Conservation (phyloP, 768 basidiomycete species). For the Lactarius evosmus region DNA sequence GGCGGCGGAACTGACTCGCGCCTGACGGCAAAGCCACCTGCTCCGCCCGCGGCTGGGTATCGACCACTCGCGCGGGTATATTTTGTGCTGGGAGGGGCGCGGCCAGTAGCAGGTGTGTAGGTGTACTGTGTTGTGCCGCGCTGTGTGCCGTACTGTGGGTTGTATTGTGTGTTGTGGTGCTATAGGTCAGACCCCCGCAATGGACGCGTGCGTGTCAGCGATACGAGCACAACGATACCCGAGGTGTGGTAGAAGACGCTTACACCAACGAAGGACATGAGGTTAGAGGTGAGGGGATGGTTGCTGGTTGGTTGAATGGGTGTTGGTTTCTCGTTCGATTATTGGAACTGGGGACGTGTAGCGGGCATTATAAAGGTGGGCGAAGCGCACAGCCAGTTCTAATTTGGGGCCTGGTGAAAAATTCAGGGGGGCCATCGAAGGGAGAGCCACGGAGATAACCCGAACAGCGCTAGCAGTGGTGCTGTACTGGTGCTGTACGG, state of each 20-base stretch:
- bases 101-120: neutral
- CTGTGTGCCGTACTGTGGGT: neutral
- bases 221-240: neutral
- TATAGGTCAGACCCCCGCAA: neutral
- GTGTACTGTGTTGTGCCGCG: neutral
- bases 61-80: neutral
- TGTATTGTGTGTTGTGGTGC: neutral
- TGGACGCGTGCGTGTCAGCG: neutral
- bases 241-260: neutral
- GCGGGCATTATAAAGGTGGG: neutral
- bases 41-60: constrained; percentile 29
- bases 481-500: neutral
- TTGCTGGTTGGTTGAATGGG: neutral
- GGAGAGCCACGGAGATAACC: neutral
- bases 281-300: neutral
- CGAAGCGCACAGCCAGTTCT: neutral
- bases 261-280: neutral
- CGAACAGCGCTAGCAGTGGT: neutral
- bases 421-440: neutral
- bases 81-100: neutral
- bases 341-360: too few relatives aligned
- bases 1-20: constrained; percentile 47
- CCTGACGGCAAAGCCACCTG: constrained; percentile 36
- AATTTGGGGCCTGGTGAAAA: neutral
- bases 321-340: too few relatives aligned